Evolutionary conservation across 2,329 filamentous ascomycete species (phyloP).

Genomic region (Colletotrichum shisoi): DNA sequence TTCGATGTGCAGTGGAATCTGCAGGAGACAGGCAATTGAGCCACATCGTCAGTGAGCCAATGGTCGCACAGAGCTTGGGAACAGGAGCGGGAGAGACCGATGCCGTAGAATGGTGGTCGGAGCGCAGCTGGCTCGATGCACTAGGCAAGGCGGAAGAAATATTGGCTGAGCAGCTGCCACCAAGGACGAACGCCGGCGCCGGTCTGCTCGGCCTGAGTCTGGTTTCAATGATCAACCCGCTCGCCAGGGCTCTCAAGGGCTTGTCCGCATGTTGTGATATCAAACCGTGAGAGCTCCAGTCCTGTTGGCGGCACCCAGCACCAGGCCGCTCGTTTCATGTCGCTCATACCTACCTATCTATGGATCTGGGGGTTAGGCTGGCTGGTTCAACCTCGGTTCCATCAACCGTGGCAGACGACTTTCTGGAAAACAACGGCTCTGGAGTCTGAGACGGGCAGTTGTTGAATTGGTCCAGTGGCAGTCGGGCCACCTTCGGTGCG

Average conservation of each 20-base stretch:
- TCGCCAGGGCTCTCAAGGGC: conserved; percentile 13
- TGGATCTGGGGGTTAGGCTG: not conserved
- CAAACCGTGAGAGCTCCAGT: conserved; percentile 12
- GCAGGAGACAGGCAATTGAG: conserved; percentile 5
- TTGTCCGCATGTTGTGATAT: conserved; percentile 17
- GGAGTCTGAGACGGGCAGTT: not conserved
- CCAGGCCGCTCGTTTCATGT: conserved; percentile 30
- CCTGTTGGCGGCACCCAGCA: conserved; percentile 21
- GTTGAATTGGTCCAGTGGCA: not conserved
- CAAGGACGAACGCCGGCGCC: conserved; percentile 17
- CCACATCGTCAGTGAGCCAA: conserved; percentile 23
- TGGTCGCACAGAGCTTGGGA: conserved; percentile 13
- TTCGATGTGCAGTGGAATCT: conserved; percentile 2
- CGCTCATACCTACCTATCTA: not conserved
- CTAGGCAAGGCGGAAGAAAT: conserved; percentile 18
- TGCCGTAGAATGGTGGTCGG: conserved; percentile 21
- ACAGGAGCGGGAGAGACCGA: conserved; percentile 17
- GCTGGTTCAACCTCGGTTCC: not conserved
- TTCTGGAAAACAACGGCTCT: not conserved
- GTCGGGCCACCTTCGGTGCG: conserved; percentile 10
- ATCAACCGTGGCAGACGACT: not conserved
- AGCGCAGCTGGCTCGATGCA: conserved; percentile 25
- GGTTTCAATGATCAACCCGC: conserved; percentile 35
- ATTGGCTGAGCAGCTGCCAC: conserved; percentile 20
- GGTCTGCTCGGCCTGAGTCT: conserved; percentile 23